These are phyloP conservation scores for Cyathus striatus DNA, from an alignment of 768 basidiomycete species.

Conservation along the genomic window DNA sequence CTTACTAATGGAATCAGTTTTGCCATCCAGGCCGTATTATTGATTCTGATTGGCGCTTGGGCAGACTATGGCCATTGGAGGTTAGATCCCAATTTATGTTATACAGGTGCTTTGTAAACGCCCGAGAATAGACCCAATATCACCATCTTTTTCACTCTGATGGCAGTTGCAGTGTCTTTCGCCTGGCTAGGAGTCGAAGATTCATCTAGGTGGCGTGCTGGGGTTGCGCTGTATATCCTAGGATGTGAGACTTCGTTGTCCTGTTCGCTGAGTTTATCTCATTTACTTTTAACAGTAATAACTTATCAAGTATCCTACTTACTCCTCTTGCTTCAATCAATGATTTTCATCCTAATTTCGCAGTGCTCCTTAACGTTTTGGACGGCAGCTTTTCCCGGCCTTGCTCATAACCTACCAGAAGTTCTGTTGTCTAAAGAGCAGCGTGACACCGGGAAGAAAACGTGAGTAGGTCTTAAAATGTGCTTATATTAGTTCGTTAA, in stretches of 20 bases:
- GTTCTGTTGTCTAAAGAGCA: conserved; percentile 47
- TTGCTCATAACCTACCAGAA: conserved; percentile 66
- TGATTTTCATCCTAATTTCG: not conserved
- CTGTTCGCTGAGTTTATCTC: no score
- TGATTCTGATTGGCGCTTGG: conserved; percentile 70
- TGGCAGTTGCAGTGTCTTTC: conserved; percentile 65
- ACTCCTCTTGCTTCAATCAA: not conserved
- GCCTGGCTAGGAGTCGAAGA: conserved; percentile 74
- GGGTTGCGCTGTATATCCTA: conserved; percentile 56
- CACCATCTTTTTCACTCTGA: conserved; percentile 66
- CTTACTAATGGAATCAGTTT: conserved; percentile 79
- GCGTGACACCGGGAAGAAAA: conserved; percentile 36
- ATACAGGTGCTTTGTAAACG: not conserved
- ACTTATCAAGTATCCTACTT: conserved; percentile 52
- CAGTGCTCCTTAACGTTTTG: conserved; percentile 74
- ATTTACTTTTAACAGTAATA: conserved; percentile 43
- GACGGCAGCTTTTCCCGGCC: conserved; percentile 79
- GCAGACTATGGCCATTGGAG: conserved; percentile 82
- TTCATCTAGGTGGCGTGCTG: conserved; percentile 58
- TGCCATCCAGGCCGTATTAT: conserved; percentile 64
- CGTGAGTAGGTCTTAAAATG: no score
- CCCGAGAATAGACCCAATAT: conserved; percentile 56
- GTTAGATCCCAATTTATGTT: conserved; percentile 19
- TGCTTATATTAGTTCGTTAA: no score
- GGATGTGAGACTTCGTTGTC: conserved; percentile 39